These are phyloP conservation scores for Priceomyces medius DNA, from an alignment of 805 yeast species.

Conservation along the genomic window DNA sequence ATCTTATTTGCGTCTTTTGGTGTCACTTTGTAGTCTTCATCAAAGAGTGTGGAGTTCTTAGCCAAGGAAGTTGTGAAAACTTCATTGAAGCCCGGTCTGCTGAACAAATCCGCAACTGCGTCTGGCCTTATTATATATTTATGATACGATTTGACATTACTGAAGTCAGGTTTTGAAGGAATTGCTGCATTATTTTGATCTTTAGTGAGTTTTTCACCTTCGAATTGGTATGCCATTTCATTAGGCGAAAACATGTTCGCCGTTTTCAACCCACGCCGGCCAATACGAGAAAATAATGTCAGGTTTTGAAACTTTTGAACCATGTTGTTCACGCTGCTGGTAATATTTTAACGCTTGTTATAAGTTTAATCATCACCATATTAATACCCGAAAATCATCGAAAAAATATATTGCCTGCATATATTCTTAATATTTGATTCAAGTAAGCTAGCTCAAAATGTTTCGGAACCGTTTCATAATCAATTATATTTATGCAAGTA, in stretches of 20 bases:
- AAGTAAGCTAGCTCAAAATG: too few species aligned
- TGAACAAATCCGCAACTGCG: slow-evolving; percentile 32
- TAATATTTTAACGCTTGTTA: too few species aligned
- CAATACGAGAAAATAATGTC: background rate
- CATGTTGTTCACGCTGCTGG: background rate
- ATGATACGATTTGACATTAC: slow-evolving; percentile 15
- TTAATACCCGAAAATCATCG: too few species aligned
- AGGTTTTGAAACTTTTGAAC: background rate
- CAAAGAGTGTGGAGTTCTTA: slow-evolving; percentile 26
- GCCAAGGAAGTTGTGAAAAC: slow-evolving; percentile 29
- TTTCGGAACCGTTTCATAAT: too few species aligned
- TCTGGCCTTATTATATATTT: slow-evolving; percentile 35
- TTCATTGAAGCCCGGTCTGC: slow-evolving; percentile 29
- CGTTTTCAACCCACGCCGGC: slow-evolving; percentile 5
- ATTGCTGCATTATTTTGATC: slow-evolving; percentile 34
- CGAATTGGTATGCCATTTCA: slow-evolving; percentile 25
- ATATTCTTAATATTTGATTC: too few species aligned
- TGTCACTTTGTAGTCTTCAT: slow-evolving; percentile 24
- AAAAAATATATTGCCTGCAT: too few species aligned
- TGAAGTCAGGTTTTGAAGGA: slow-evolving; percentile 26
- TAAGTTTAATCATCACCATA: too few species aligned
- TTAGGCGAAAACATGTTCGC: slow-evolving; percentile 28
- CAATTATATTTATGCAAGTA: too few species aligned
- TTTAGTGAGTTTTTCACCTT: slow-evolving; percentile 25
- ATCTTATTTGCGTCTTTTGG: slow-evolving; percentile 12